Percentiles rank a stretch among this genome's conserved stretches.
Evolutionary conservation across 2,329 filamentous ascomycete species (phyloP).

Genomic region (Pseudogymnoascus sp.): DNA sequence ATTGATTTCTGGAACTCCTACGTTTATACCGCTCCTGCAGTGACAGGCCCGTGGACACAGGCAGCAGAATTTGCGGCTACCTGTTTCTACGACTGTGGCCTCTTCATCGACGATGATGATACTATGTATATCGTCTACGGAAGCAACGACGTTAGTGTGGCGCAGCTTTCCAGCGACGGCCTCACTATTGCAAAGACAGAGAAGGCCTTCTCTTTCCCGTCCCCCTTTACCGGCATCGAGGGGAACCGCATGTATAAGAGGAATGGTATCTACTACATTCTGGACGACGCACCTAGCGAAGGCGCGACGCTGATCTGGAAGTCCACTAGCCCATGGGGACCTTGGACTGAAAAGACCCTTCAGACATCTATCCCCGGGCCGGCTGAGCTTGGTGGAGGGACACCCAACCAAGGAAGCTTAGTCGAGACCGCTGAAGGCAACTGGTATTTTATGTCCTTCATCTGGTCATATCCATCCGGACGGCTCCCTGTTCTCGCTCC

Average conservation of each 20-base stretch:
- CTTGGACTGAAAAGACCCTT: conserved; percentile 40
- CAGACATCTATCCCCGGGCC: conserved; percentile 23
- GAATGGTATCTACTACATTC: conserved; percentile 48
- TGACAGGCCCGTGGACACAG: conserved; percentile 37
- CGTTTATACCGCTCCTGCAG: conserved; percentile 40
- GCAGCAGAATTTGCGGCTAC: conserved; percentile 18
- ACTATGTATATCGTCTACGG: conserved; percentile 38
- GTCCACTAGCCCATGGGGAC: conserved; percentile 42
- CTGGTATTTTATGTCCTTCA: too few species aligned
- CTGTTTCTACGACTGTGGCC: conserved; percentile 38
- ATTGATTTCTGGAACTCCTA: conserved; percentile 43
- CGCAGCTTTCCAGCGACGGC: conserved; percentile 33
- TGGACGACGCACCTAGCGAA: conserved; percentile 38
- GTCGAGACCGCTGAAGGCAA: too few species aligned
- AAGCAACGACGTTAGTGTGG: conserved; percentile 32
- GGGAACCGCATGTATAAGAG: conserved; percentile 50
- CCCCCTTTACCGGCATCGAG: conserved; percentile 35
- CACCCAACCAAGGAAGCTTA: conserved; percentile 42
- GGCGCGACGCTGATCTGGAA: conserved; percentile 41
- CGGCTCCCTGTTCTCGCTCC: too few species aligned
- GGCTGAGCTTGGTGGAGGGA: conserved; percentile 32
- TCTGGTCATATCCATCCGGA: too few species aligned
- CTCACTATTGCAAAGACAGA: conserved; percentile 30
- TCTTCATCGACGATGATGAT: conserved; percentile 37
- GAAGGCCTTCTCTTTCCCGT: conserved; percentile 19